These are phyloP conservation scores for Rehmannia glutinosa DNA, from an alignment of 257 asterid species.

Conservation along the genomic window DNA sequence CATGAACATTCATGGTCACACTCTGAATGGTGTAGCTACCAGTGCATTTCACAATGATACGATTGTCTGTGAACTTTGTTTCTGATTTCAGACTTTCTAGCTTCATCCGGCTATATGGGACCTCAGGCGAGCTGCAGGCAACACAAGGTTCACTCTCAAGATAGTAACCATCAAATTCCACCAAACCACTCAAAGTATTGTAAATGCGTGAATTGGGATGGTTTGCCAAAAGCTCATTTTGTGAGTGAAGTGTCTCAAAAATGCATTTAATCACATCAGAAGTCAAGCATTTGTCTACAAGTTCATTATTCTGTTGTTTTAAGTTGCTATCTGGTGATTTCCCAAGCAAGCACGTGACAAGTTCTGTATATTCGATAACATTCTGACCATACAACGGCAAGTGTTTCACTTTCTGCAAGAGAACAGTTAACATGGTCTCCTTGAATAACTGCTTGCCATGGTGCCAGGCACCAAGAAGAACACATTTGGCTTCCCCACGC, in stretches of 20 bases:
- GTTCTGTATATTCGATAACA: slow-evolving; percentile 80
- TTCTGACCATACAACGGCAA: slow-evolving; percentile 96
- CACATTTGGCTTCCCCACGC: slow-evolving; percentile 86
- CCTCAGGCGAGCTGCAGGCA: slow-evolving; percentile 99
- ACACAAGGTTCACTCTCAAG: slow-evolving; percentile 99
- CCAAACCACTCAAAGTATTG: slow-evolving; percentile 95
- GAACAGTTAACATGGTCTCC: slow-evolving; percentile 66
- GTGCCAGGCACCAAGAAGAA: slow-evolving; percentile 90
- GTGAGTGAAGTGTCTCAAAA: slow-evolving; percentile 88
- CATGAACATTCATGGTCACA: slow-evolving; percentile 98
- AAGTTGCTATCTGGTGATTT: slow-evolving; percentile 61
- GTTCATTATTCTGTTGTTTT: slow-evolving; percentile 60
- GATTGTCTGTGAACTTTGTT: slow-evolving; percentile 97
- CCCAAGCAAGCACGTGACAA: slow-evolving; percentile 77
- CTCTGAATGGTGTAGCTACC: slow-evolving; percentile 99
- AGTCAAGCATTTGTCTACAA: slow-evolving; percentile 88
- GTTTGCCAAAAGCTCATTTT: slow-evolving; percentile 97
- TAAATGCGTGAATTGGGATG: slow-evolving; percentile 99
- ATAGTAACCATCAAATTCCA: slow-evolving; percentile 99
- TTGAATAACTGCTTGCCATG: slow-evolving; percentile 76
- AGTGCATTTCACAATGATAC: slow-evolving; percentile 97
- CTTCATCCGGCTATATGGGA: slow-evolving; percentile 95
- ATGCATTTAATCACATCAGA: slow-evolving; percentile 75
- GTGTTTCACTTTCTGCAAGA: slow-evolving; percentile 73
- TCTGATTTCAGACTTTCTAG: slow-evolving; percentile 96